Conservation (phyloP, 2,329 filamentous ascomycete species). For the Bipolaris oryzae region DNA sequence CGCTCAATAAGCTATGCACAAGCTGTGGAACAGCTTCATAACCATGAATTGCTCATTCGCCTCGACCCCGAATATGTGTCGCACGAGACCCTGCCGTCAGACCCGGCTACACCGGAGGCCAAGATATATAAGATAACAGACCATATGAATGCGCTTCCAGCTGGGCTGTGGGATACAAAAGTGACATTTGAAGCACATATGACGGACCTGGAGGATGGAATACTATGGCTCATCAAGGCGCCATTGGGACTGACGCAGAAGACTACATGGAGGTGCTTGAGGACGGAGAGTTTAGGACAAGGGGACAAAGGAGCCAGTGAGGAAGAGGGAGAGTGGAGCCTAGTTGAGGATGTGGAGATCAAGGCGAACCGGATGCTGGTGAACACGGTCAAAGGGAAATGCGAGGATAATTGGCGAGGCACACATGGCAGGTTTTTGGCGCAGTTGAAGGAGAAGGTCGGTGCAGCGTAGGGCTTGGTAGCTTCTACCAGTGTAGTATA, state of each 20-base stretch:
- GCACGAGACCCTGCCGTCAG: constrained; percentile 37
- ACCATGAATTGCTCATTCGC: constrained; percentile 46
- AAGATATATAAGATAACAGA: constrained; percentile 48
- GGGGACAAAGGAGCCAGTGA: constrained; percentile 15
- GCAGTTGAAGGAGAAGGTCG: constrained; percentile 23
- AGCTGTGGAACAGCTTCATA: constrained; percentile 27
- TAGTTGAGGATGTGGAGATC: constrained; percentile 48
- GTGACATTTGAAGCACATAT: constrained; percentile 45
- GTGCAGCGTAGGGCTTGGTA: not conserved
- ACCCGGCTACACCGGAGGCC: constrained; percentile 26
- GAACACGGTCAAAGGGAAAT: constrained; percentile 46
- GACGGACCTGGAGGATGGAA: constrained; percentile 42
- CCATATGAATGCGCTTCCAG: constrained; percentile 45
- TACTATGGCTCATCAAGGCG: constrained; percentile 45
- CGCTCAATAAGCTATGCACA: constrained; percentile 23
- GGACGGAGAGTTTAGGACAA: constrained; percentile 22
- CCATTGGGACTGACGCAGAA: constrained; percentile 43
- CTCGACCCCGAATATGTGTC: constrained; percentile 46
- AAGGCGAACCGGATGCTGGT: constrained; percentile 41
- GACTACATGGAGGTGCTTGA: constrained; percentile 41
- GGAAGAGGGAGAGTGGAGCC: constrained; percentile 35
- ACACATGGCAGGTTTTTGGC: constrained; percentile 40
- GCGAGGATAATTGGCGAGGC: constrained; percentile 45
- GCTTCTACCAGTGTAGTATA: not conserved
- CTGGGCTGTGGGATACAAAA: constrained; percentile 45